Evolutionary conservation across 2,329 filamentous ascomycete species (phyloP), one percentile per base, ranked within the genome.

Genomic region (Ceratocystis huliohia): DNA sequence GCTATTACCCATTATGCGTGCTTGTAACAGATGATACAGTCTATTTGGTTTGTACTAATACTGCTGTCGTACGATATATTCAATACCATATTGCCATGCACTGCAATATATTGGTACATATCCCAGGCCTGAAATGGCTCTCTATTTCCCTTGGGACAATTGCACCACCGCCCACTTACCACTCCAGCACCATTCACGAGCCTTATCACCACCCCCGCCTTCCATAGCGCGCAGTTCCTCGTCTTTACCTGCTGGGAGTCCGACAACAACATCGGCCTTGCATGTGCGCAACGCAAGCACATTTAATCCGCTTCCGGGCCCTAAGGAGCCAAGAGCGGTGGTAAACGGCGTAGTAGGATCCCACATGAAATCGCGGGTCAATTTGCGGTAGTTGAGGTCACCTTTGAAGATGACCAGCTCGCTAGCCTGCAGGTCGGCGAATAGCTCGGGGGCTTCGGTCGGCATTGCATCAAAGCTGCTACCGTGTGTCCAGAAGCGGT

Each of bases 131-230:
- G 15, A 17, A 33, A 17, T 15, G 20, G n/a, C 15, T 20, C 22
- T 63, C 48, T 65, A 66, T 61, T 72, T 70, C 41, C 70, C 69
- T 20, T 65, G 63, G 1, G 71, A 91, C 72, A 92, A 91, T 37
- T 89, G 91, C 3, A 96, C 86, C n/a, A 97, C 91, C 5, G 93
- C 93, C 89, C 90, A 97, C 76, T 96, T 96, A 53, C 93, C 93
- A 73, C 84, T 88, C 92, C 92, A 97, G 0, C 91, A 92, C 93
- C 93, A 97, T 75, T 89, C 88, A 66, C 94, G 82, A 28, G 84
- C 82, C 74, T 88, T 75, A 70, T 82, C 78, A 69, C 91, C 86
- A 17, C 86, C 88, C 2, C 88, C 89, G 1, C 88, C 89, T 17
- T 81, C 85, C 65, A 78, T 81, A 7, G 82, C 79, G 70, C 82